Base-by-base conservation (phyloP, 306 rosid genomes). In the Casuarina glauca region DNA sequence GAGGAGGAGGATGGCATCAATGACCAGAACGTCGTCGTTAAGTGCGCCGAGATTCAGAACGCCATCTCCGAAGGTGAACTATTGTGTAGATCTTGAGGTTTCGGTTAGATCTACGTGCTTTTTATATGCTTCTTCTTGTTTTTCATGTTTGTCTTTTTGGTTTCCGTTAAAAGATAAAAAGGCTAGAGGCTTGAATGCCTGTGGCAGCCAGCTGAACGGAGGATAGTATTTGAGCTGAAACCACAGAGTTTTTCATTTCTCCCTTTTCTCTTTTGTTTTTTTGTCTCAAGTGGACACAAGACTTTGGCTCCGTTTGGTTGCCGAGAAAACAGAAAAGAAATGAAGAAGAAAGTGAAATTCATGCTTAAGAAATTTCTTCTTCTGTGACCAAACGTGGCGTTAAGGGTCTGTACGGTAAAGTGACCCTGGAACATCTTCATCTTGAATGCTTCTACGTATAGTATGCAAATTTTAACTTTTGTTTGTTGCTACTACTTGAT, bases 1-100 rank as follows among this genome's bases (percentile, higher is more conserved):
- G 93, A 91, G 64, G 96, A 91, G 69, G 96, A 91, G 44, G 96
- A 91, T 57, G 96, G 93, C 41, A 71, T 91, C 79, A 82, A 86
- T 78, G 96, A 91, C 86, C 89, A 89, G 41, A 84, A 82, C 77
- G 93, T 91, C 57, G 89, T 91, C 67, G 74, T 48, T 4, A 91
- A 89, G 82, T 91, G 96, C 58, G 96, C 96, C 6, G 96, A 91
- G 9, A 91, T 91, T 63, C 96, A 91, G 85, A 87, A 3, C 49
- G 96, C 96, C 6, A 89, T 91, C 52, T 89, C 96, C 41, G 96
- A 91, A 86, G 96, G 96, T 91, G 80, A 79, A 57, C 3, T 3
- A 3, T 3, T 10, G 54, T 74, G 49, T 70, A 61, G 73, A 17
- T 60, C 38, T 13, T 61, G 82, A 67, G 81, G 64, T 81, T 79